Percentiles rank a stretch among this genome's conserved stretches.
Conservation (phyloP, 1,284 basidiomycete genomes). For the Irpex sp. region DNA sequence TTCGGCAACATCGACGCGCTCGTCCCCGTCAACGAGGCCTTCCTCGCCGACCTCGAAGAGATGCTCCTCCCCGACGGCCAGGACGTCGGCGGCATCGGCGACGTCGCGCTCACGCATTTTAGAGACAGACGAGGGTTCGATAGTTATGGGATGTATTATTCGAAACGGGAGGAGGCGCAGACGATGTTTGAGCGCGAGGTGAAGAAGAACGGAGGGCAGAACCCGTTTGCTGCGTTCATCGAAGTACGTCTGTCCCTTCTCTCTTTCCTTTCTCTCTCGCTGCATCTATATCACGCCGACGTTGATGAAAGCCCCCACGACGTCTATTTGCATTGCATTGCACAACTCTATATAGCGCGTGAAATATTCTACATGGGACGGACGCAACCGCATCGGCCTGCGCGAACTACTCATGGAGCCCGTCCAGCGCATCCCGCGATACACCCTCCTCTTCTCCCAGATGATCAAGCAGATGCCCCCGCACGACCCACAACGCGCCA, state of each 20-base stretch:
- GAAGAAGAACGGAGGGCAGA: slow-evolving; percentile 52
- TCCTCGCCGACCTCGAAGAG: slow-evolving; percentile 79
- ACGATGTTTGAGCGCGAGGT: slow-evolving; percentile 81
- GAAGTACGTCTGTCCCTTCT: slow-evolving; percentile 53
- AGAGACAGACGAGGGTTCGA: slow-evolving; percentile 80
- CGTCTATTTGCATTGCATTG: slow-evolving; percentile 10
- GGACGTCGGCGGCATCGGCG: slow-evolving; percentile 69
- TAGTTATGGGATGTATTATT: slow-evolving; percentile 87
- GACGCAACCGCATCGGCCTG: slow-evolving; percentile 82
- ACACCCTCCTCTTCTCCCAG: slow-evolving; percentile 87
- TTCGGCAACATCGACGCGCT: slow-evolving; percentile 93
- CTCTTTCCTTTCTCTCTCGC: neutral
- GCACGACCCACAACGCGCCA: slow-evolving; percentile 72
- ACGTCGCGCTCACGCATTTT: slow-evolving; percentile 83
- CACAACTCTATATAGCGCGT: slow-evolving; percentile 51
- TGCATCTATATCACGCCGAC: neutral
- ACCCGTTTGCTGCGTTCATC: slow-evolving; percentile 77
- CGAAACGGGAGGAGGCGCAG: slow-evolving; percentile 92
- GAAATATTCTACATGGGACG: slow-evolving; percentile 78
- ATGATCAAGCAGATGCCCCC: slow-evolving; percentile 86
- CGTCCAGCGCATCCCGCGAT: slow-evolving; percentile 97
- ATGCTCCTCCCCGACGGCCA: slow-evolving; percentile 59
- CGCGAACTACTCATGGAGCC: slow-evolving; percentile 97
- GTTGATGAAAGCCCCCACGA: neutral
- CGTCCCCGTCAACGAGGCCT: slow-evolving; percentile 82